phyloP scores from a whole-genome alignment of 208 protist genomes.

The Leishmania turanica region DNA sequence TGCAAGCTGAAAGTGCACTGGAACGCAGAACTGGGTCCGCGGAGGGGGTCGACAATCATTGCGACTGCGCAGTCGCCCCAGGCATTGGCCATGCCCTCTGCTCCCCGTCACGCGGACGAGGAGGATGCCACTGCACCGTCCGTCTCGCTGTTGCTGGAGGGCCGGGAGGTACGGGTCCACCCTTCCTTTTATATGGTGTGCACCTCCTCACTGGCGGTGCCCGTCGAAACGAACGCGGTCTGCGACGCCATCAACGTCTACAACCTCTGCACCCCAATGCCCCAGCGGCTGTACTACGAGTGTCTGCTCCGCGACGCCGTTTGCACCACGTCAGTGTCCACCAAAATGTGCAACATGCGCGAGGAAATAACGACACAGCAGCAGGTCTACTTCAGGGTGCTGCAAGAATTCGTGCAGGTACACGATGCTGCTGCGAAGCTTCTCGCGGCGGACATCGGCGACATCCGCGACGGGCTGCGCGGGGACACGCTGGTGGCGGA shows the following conservation, averaged over 20 bases:
- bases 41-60: not conserved
- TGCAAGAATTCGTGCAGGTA: slow-evolving; percentile 30
- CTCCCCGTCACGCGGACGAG: not conserved
- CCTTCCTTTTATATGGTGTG: slow-evolving; percentile 65
- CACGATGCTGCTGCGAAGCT: slow-evolving; percentile 29
- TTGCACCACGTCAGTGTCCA: slow-evolving; percentile 17
- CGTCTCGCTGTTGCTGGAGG: slow-evolving; percentile 34
- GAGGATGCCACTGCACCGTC: not conserved
- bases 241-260: slow-evolving; percentile 34
- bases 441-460: slow-evolving; percentile 43
- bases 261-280: slow-evolving; percentile 27
- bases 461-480: slow-evolving; percentile 34
- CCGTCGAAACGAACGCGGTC: slow-evolving; percentile 12
- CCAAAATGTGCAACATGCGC: slow-evolving; percentile 31
- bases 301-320: slow-evolving; percentile 23
- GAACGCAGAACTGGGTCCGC: not conserved
- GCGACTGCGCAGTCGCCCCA: not conserved
- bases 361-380: slow-evolving; percentile 40
- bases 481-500: slow-evolving; percentile 40
- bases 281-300: slow-evolving; percentile 8
- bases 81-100: not conserved
- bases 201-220: slow-evolving; percentile 37
- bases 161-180: slow-evolving; percentile 49
- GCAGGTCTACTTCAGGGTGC: slow-evolving; percentile 37
- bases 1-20: slow-evolving; percentile 24